Evolutionary conservation across 306 rosid genomes (phyloP).

Genomic region (Rosa lucieae): DNA sequence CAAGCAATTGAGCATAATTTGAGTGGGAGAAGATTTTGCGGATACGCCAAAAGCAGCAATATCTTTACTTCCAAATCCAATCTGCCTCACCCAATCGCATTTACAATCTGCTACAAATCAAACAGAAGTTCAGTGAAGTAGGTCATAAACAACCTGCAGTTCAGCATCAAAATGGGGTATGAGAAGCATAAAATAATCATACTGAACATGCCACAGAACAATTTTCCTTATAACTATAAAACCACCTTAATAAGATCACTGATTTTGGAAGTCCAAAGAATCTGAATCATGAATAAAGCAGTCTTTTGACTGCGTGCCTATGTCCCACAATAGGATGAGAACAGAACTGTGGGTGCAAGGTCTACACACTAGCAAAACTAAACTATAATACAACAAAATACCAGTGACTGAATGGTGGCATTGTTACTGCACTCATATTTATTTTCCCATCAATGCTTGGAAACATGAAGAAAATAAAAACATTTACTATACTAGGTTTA

Average conservation of each 20-base stretch:
- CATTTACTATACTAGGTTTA: slow-evolving; percentile 17
- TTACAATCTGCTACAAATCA: slow-evolving; percentile 2
- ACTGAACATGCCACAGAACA: neutral
- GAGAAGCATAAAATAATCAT: neutral
- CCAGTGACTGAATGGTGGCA: neutral
- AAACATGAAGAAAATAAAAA: neutral
- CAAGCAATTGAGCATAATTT: neutral
- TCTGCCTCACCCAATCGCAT: neutral
- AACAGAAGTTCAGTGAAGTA: neutral
- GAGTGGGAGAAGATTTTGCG: neutral
- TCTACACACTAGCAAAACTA: neutral
- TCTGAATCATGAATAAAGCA: neutral
- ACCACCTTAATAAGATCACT: neutral
- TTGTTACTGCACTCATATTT: neutral
- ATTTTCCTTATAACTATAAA: neutral
- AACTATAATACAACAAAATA: neutral
- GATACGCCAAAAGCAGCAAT: neutral
- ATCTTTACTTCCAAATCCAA: neutral
- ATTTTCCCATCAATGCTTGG: neutral
- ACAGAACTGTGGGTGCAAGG: neutral
- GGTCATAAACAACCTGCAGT: neutral
- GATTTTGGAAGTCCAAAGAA: neutral
- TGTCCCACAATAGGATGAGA: slow-evolving; percentile 1
- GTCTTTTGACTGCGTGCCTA: neutral
- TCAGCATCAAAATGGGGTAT: neutral